Evolutionary conservation across 2,329 filamentous ascomycete genomes (phyloP).

Genomic region (Fusarium robinianum): DNA sequence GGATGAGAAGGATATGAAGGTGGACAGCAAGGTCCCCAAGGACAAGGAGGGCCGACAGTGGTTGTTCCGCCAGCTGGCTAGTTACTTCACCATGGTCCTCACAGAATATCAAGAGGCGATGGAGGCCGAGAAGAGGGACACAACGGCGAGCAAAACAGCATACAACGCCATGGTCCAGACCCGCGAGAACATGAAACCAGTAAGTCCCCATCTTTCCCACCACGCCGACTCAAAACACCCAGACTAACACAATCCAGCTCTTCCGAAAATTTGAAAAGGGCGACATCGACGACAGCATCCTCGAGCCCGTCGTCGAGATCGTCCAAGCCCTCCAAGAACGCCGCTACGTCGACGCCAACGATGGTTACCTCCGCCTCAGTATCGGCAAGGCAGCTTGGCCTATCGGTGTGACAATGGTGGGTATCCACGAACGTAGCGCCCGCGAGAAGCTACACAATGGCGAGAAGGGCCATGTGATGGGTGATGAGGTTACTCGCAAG

Average conservation of each 20-base stretch:
- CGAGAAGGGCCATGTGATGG: slow-evolving; percentile 92
- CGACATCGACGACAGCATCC: slow-evolving; percentile 76
- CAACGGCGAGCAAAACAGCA: slow-evolving; percentile 79
- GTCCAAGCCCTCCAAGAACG: slow-evolving; percentile 87
- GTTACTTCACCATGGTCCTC: slow-evolving; percentile 96
- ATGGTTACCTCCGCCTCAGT: slow-evolving; percentile 88
- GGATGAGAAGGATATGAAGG: slow-evolving; percentile 86
- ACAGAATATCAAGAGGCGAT: slow-evolving; percentile 84
- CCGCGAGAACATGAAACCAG: slow-evolving; percentile 82
- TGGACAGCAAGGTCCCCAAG: slow-evolving; percentile 64
- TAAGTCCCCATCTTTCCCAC: slow-evolving; percentile 39
- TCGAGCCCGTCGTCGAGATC: slow-evolving; percentile 87
- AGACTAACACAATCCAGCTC: slow-evolving; percentile 51
- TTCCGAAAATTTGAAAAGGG: slow-evolving; percentile 87
- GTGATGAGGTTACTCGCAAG: slow-evolving; percentile 93
- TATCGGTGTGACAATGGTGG: slow-evolving; percentile 99
- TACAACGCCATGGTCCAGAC: slow-evolving; percentile 85
- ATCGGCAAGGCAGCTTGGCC: slow-evolving; percentile 98
- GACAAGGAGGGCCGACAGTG: slow-evolving; percentile 70
- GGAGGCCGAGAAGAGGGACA: slow-evolving; percentile 64
- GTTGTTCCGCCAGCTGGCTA: slow-evolving; percentile 85
- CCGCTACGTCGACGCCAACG: slow-evolving; percentile 93
- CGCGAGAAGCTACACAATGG: slow-evolving; percentile 92
- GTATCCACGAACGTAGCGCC: slow-evolving; percentile 96
- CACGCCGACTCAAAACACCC: no score